Percentiles rank a stretch among this genome's conserved stretches.
phyloP scores from a whole-genome alignment of 495 filamentous ascomycete species.

The Usnea hakonensis region DNA sequence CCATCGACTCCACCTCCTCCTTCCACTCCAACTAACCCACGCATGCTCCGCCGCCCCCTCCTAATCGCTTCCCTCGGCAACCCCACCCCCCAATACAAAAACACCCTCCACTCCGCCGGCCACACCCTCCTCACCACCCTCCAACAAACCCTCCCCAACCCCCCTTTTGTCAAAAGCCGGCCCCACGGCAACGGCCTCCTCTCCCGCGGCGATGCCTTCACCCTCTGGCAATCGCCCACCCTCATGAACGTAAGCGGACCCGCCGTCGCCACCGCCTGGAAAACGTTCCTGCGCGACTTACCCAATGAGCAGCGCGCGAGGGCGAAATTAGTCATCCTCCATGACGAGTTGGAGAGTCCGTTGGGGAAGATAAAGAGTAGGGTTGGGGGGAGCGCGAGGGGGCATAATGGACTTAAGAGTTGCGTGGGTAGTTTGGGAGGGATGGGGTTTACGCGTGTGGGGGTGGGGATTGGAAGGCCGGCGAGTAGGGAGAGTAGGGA shows the following conservation, averaged over 20 bases:
- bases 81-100: constrained; percentile 48
- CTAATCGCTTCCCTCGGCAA: constrained; percentile 72
- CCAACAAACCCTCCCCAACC: constrained; percentile 36
- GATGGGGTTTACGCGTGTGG: constrained; percentile 40
- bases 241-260: constrained; percentile 69
- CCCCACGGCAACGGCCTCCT: constrained; percentile 36
- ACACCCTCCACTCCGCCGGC: constrained; percentile 75
- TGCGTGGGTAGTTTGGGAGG: constrained; percentile 40
- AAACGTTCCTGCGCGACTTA: constrained; percentile 32
- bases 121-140: constrained; percentile 59
- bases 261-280: constrained; percentile 40
- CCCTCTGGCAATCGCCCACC: constrained; percentile 58
- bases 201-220: constrained; percentile 45
- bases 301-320: constrained; percentile 25
- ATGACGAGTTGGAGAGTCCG: constrained; percentile 72
- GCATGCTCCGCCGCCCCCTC: constrained; percentile 37
- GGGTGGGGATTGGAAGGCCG: constrained; percentile 68
- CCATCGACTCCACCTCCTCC: neutral
- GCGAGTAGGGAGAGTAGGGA: constrained; percentile 44
- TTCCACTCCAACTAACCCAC: constrained; percentile 7
- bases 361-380: constrained; percentile 58
- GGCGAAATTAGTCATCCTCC: constrained; percentile 59
- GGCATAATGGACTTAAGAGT: constrained; percentile 77
- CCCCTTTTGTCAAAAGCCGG: constrained; percentile 38
- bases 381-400: constrained; percentile 49